A percentile compares a stretch with the other conserved stretches of the same genome.
Conservation (phyloP, 805 yeast species). For the Candida jianshihensis region DNA sequence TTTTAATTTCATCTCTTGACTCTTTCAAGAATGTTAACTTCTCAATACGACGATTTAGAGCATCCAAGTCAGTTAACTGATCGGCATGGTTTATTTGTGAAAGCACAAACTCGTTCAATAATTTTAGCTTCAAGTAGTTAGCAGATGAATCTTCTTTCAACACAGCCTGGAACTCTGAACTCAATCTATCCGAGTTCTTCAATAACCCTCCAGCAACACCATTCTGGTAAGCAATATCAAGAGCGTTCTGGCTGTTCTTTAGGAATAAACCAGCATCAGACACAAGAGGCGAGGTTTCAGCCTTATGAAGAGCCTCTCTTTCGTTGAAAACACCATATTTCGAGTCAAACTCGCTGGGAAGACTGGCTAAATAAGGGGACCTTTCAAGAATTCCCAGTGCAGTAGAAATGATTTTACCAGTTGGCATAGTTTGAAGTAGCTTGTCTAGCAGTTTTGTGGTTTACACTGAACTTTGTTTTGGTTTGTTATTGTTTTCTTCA, state of each 20-base stretch:
- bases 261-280: conserved; percentile 11
- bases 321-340: conserved; percentile 3
- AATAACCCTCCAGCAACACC: conserved; percentile 3
- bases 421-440: neutral
- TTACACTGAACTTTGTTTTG: too few relatives aligned
- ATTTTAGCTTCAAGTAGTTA: conserved; percentile 13
- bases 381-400: conserved; percentile 7
- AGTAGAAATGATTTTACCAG: conserved; percentile 3
- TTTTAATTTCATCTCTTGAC: conserved; percentile 10
- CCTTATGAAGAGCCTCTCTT: conserved; percentile 4
- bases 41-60: conserved; percentile 4
- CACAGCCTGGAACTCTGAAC: conserved; percentile 11
- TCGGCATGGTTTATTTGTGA: conserved; percentile 7
- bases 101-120: conserved; percentile 17
- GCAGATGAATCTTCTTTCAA: conserved; percentile 7
- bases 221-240: conserved; percentile 1
- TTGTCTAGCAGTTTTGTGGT: too few relatives aligned
- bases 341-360: conserved; percentile 6
- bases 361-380: conserved; percentile 17
- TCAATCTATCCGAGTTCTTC: conserved; percentile 3
- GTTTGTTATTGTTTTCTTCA: too few relatives aligned
- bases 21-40: conserved; percentile 7
- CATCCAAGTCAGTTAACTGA: conserved; percentile 9
- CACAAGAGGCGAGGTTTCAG: conserved; percentile 2
- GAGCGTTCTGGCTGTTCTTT: neutral